Evolutionary conservation across 768 basidiomycete genomes (phyloP).

Genomic region (Lactifluus subvellereus): DNA sequence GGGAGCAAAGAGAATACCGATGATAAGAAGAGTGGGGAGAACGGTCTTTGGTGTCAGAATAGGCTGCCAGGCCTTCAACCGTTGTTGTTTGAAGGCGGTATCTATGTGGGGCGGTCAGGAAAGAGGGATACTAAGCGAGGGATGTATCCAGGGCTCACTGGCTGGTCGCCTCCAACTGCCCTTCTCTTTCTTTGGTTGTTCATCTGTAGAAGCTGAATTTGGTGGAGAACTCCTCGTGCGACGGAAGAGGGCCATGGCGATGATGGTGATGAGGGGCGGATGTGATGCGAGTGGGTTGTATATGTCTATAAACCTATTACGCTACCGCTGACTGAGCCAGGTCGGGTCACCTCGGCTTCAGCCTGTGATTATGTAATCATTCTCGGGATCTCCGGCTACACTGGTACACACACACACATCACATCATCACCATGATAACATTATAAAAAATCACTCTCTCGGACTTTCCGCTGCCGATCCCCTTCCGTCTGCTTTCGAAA

Average conservation of each 20-base stretch:
- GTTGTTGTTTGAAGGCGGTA: slow-evolving; percentile 98
- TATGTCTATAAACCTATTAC: background rate
- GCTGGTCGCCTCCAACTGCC: slow-evolving; percentile 81
- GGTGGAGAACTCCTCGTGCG: slow-evolving; percentile 27
- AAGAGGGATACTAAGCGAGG: slow-evolving; percentile 14
- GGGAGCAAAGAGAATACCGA: slow-evolving; percentile 92
- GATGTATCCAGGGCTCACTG: slow-evolving; percentile 44
- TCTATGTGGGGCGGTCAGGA: slow-evolving; percentile 44
- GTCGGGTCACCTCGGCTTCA: background rate
- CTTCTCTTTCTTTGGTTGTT: slow-evolving; percentile 66
- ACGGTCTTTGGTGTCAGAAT: slow-evolving; percentile 98
- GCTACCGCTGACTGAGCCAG: background rate
- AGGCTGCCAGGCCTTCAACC: slow-evolving; percentile 99
- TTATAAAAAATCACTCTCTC: slow-evolving; percentile 11
- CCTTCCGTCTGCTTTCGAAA: slow-evolving; percentile 15
- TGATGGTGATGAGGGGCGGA: background rate
- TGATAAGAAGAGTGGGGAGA: slow-evolving; percentile 90
- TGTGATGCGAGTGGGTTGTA: too few relatives aligned
- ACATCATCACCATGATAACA: background rate
- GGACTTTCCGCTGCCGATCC: slow-evolving; percentile 16
- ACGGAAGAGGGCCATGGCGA: slow-evolving; percentile 32
- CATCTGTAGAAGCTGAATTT: slow-evolving; percentile 31
- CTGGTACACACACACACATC: background rate
- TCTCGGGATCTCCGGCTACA: background rate
- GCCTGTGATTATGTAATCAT: slow-evolving; percentile 9